Conservation (phyloP, 202 grass and related monocot genomes). For the Carex sylvatica region DNA sequence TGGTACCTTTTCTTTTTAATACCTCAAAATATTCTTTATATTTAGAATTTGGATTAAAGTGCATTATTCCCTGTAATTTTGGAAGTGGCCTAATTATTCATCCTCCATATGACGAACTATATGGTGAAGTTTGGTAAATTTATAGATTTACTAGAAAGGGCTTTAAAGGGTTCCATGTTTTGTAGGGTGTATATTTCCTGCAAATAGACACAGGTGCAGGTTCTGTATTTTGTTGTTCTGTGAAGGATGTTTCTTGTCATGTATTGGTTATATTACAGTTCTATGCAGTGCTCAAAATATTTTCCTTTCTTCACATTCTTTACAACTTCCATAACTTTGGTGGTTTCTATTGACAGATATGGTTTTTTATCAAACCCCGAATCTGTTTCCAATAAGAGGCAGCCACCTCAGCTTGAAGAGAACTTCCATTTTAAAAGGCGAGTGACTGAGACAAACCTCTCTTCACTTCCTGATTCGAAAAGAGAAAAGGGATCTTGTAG, state of each 20-base stretch:
- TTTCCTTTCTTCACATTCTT: neutral
- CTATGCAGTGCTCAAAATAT: neutral
- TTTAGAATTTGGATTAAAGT: neutral
- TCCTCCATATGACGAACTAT: neutral
- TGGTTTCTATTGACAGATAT: constrained; percentile 52
- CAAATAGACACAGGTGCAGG: neutral
- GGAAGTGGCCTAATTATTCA: neutral
- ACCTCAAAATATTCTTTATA: neutral
- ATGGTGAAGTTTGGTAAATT: neutral
- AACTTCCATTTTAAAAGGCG: constrained; percentile 13
- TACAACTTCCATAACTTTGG: constrained; percentile 1
- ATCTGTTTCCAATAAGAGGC: constrained; percentile 33
- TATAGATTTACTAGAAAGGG: neutral
- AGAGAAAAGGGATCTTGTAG: constrained; percentile 31
- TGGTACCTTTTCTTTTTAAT: neutral
- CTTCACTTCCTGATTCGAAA: constrained; percentile 28
- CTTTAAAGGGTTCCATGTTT: neutral
- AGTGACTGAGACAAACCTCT: constrained; percentile 13
- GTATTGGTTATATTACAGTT: constrained; percentile 9
- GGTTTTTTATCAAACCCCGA: constrained; percentile 60
- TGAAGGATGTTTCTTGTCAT: constrained; percentile 8
- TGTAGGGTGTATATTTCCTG: neutral
- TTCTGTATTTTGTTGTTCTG: neutral
- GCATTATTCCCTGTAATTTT: constrained; percentile 14
- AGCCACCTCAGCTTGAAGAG: constrained; percentile 30